These are phyloP conservation scores for Venturia carpophila DNA, from an alignment of 2,329 filamentous ascomycete genomes.

Conservation along the genomic window DNA sequence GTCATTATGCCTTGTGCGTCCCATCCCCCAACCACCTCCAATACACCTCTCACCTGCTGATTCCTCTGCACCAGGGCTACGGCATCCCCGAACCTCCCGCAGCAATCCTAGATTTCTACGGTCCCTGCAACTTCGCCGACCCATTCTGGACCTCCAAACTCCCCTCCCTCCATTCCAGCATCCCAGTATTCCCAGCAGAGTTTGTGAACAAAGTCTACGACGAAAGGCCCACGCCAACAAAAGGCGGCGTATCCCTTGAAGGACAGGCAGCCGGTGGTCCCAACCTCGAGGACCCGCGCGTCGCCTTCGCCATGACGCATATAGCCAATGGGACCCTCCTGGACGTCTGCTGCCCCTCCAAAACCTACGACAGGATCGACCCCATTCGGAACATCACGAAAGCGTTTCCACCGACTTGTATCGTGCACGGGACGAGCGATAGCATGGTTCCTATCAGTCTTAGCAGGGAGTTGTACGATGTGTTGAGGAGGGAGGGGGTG, in stretches of 20 bases:
- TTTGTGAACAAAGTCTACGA: conserved; percentile 31
- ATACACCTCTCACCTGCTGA: neutral
- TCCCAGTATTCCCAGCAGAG: conserved; percentile 23
- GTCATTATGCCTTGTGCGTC: conserved; percentile 38
- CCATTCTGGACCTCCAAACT: conserved; percentile 33
- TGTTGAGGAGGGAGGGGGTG: conserved; percentile 27
- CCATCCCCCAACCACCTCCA: no score
- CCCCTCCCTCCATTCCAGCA: conserved; percentile 25
- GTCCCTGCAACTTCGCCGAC: conserved; percentile 34
- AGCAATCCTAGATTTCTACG: conserved; percentile 38
- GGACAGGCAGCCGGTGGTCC: conserved; percentile 26
- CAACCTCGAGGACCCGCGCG: conserved; percentile 27
- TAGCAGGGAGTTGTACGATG: conserved; percentile 28
- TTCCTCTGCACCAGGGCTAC: conserved; percentile 28
- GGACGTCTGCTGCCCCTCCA: conserved; percentile 26
- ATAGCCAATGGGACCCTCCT: conserved; percentile 36
- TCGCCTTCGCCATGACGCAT: conserved; percentile 37
- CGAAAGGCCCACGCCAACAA: conserved; percentile 32
- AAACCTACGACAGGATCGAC: conserved; percentile 26
- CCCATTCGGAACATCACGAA: conserved; percentile 29
- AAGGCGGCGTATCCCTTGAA: conserved; percentile 36
- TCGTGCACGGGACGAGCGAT: conserved; percentile 36
- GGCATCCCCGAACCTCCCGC: conserved; percentile 30
- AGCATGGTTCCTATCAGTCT: conserved; percentile 34
- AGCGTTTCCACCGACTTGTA: conserved; percentile 35